These are phyloP conservation scores for Cladophialophora psammophila DNA, from an alignment of 2,329 filamentous ascomycete genomes.

Conservation along the genomic window DNA sequence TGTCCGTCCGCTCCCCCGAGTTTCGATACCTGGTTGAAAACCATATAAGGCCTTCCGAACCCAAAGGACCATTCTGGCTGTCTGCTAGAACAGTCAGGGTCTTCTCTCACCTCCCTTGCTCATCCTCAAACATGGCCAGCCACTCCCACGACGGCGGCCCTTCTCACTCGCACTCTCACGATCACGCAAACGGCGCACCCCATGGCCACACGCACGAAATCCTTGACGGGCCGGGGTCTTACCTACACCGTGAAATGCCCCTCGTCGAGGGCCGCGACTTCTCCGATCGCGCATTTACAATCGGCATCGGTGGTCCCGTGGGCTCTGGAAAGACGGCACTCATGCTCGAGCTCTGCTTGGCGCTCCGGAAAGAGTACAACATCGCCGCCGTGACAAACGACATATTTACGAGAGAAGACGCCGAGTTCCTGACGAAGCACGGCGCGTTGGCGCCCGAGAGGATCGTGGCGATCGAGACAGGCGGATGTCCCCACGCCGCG, in stretches of 20 bases:
- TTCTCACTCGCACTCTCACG: slow-evolving; percentile 49
- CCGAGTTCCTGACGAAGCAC: slow-evolving; percentile 92
- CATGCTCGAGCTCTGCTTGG: slow-evolving; percentile 90
- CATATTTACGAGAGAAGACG: slow-evolving; percentile 73
- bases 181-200: slow-evolving; percentile 60
- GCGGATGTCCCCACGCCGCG: slow-evolving; percentile 94
- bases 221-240: slow-evolving; percentile 90
- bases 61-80: neutral
- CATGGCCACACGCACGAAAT: slow-evolving; percentile 98
- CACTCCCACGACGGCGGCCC: slow-evolving; percentile 44
- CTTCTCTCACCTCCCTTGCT: slow-evolving; percentile 1
- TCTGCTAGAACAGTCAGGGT: neutral
- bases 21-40: neutral
- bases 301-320: slow-evolving; percentile 97
- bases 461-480: slow-evolving; percentile 96
- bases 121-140: slow-evolving; percentile 24
- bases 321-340: slow-evolving; percentile 97
- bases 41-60: neutral
- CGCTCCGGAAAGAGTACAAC: slow-evolving; percentile 79
- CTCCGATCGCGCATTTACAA: slow-evolving; percentile 87
- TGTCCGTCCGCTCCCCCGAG: slow-evolving; percentile 21
- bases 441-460: slow-evolving; percentile 80
- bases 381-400: slow-evolving; percentile 83
- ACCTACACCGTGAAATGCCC: slow-evolving; percentile 88
- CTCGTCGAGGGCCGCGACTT: slow-evolving; percentile 88